phyloP scores from a whole-genome alignment of 2,329 filamentous ascomycete species.

The Fusarium falciforme region DNA sequence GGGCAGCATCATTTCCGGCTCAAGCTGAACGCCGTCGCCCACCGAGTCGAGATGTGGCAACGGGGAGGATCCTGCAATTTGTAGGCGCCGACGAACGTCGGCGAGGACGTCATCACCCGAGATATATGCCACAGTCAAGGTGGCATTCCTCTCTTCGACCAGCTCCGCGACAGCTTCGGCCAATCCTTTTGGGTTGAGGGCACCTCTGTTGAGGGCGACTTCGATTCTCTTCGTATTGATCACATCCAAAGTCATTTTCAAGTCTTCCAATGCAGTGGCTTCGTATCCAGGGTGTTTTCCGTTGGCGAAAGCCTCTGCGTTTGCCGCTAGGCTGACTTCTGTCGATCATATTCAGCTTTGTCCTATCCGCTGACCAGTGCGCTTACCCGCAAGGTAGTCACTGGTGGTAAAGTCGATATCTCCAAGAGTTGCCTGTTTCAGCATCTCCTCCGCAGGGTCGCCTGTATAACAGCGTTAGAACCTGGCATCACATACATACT shows the following conservation, averaged over 20 bases:
- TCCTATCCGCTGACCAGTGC: neutral
- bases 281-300: constrained; percentile 36
- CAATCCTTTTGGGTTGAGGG: constrained; percentile 63
- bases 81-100: constrained; percentile 4
- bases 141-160: constrained; percentile 39
- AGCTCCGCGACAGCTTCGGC: constrained; percentile 48
- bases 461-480: neutral
- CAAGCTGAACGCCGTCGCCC: too few species aligned
- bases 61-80: neutral
- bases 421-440: constrained; percentile 45
- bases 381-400: constrained; percentile 61
- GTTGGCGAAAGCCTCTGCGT: constrained; percentile 24
- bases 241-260: constrained; percentile 46
- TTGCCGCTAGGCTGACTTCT: constrained; percentile 45
- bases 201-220: constrained; percentile 67
- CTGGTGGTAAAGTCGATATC: constrained; percentile 63
- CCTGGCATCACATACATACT: neutral
- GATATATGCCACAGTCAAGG: constrained; percentile 52
- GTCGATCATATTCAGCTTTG: neutral
- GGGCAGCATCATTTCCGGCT: neutral
- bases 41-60: constrained; percentile 25
- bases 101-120: constrained; percentile 52
- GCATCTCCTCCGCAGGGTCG: constrained; percentile 37
- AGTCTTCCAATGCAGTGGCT: constrained; percentile 35
- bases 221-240: constrained; percentile 61